Evolutionary conservation across 306 rosid species (phyloP).

Genomic region (Sindora glabra): DNA sequence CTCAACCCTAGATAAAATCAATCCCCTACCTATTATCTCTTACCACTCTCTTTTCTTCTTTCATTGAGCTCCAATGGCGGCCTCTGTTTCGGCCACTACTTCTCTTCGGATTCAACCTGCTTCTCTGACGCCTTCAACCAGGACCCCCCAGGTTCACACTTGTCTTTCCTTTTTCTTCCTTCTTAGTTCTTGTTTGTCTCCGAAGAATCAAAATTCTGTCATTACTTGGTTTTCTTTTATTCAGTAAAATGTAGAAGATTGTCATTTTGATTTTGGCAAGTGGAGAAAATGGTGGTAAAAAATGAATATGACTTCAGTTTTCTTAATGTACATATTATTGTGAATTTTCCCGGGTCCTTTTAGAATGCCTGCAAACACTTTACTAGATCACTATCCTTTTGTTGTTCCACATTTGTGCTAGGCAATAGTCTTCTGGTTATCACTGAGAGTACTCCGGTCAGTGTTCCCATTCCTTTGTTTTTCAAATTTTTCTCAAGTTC

Average conservation of each 20-base stretch:
- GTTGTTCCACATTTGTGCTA: too few relatives aligned
- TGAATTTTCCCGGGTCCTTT: too few relatives aligned
- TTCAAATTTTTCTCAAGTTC: too few relatives aligned
- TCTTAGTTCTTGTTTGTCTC: neutral
- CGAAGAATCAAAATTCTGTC: neutral
- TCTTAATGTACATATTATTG: too few relatives aligned
- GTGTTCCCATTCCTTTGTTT: too few relatives aligned
- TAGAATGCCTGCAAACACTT: too few relatives aligned
- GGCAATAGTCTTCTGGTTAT: too few relatives aligned
- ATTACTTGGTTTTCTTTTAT: neutral
- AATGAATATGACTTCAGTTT: too few relatives aligned
- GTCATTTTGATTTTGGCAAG: neutral
- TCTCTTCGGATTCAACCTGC: constrained; percentile 28
- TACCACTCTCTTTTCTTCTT: neutral
- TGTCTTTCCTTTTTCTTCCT: neutral
- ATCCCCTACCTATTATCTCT: constrained; percentile 9
- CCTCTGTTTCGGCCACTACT: constrained; percentile 53
- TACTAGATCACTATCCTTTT: too few relatives aligned
- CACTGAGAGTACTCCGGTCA: too few relatives aligned
- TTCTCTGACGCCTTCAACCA: constrained; percentile 22
- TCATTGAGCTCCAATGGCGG: constrained; percentile 41
- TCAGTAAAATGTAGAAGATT: neutral
- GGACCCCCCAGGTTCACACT: constrained; percentile 24
- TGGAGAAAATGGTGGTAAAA: neutral
- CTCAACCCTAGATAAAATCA: too few relatives aligned